Evolutionary conservation across 1,284 basidiomycete genomes (phyloP), one percentile per base, ranked within the genome.

Genomic region (Fomitopsis schrenkii): DNA sequence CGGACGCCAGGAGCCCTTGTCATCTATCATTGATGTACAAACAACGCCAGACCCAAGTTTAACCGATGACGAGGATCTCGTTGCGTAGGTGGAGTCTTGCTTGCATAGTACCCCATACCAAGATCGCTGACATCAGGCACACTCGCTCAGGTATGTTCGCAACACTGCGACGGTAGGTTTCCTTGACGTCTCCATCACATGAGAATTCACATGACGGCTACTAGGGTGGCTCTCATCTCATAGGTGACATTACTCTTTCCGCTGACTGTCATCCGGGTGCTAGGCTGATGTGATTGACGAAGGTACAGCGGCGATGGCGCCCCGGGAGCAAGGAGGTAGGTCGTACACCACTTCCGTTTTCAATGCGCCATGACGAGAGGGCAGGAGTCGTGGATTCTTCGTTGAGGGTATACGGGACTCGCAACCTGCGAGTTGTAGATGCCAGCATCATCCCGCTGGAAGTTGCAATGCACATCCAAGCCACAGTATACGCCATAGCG

Each of bases 371-470:
- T 46, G 44, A 46, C 44, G 8, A 46, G 15, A 10, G 8, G n/a
- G 8, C 50, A 38, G 87, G 86, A 63, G 86, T 88, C 33, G 86
- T 89, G 38, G 82, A 84, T 70, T 72, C 83, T 22, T 77, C 80
- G 45, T 72, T 89, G 38, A 74, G 75, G 62, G 86, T 88, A 7
- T 85, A 88, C 70, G 86, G 86, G 38, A 80, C 81, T 9, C 60
- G 74, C 56, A 86, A 84, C 71, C 79, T 83, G 64, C 79, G 79
- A 36, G 80, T 83, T 2, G 79, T 76, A n/a, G 83, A 85, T 65
- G 74, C 80, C 17, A 82, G 80, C 0, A 75, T 85, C 22, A 80
- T 77, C 66, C 82, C 83, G 0, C 73, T 83, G 46, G 72, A 77
- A 62, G 78, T 82, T 60, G 73, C 79, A 36, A 75, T 77, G 8